Percentiles rank a stretch among this genome's conserved stretches.
Conservation (phyloP, 169 alveolate genomes). For the Plasmodium reichenowi region DNA sequence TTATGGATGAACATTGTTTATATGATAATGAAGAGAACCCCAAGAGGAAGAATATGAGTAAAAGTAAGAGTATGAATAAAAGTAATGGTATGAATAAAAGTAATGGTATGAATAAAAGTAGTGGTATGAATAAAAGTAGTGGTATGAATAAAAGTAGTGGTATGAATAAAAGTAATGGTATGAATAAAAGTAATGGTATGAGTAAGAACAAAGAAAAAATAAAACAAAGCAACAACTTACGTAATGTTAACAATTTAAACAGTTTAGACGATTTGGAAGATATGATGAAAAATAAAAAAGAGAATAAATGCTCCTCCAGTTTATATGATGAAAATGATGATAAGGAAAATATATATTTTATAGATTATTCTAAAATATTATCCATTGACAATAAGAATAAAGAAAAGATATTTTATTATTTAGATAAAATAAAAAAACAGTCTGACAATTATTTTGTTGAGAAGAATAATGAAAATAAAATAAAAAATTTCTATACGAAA, state of each 20-base stretch:
- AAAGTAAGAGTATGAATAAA: not conserved
- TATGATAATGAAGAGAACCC: not conserved
- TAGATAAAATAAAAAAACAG: constrained; percentile 36
- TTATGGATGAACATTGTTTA: not conserved
- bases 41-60: not conserved
- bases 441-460: constrained; percentile 42
- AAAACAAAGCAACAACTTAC: not conserved
- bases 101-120: not conserved
- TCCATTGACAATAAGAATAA: constrained; percentile 23
- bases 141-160: not conserved
- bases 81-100: not conserved
- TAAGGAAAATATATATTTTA: constrained; percentile 16
- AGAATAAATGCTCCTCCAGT: not conserved
- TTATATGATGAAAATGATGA: not conserved
- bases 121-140: not conserved
- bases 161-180: not conserved
- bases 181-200: not conserved
- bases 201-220: not conserved
- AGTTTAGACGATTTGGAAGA: not conserved
- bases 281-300: not conserved
- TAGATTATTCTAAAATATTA: constrained; percentile 26
- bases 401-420: constrained; percentile 25
- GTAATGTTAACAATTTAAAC: too few relatives aligned
- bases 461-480: constrained; percentile 44
- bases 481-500: constrained; percentile 49